Base-by-base conservation (phyloP, 768 basidiomycete genomes). In the Infundibulicybe gibba region DNA sequence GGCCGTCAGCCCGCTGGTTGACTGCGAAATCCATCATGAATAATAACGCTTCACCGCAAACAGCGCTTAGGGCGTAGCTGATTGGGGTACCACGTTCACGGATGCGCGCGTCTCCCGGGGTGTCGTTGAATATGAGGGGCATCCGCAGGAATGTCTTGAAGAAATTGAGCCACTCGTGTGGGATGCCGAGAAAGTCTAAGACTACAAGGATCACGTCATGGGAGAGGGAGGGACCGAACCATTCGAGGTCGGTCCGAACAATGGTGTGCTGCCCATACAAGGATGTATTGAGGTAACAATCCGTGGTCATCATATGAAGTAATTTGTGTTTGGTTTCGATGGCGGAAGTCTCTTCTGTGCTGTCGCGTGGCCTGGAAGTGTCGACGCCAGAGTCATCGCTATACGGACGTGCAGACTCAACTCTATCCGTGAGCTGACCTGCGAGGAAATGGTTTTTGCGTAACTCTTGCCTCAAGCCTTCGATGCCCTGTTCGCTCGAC, bases 11-110 rank as follows among this genome's bases (percentile, higher is more conserved):
- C 31, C 54, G 57, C 41, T 71, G 74, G 42, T 76, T 75, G 47
- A 76, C 70, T 6, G 74, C 72, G 46, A 71, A 72, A 53, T 77
- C 74, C 72, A 77, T 72, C 17, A 60, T 63, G 51, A 73, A 76
- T 33, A 75, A 44, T 14, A 74, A 45, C 3, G 57, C 60, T 49
- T 76, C 74, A 8, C 72, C 73, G 43, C 65, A 73, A 6, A 74
- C 54, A 1, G 58, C 62, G 45, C 70, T 69, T 31, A 76, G 57
- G 3, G 69, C 61, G 46, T 75, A 70, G 39, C 63, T 61, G 54
- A 72, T 68, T 0, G 75, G 75, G 0, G 69, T 71, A 20, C 75
- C 75, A 10, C 74, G 63, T 40, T 63, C 55, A 3, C 75, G 63
- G 3, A 64, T 55, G 14, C 64, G 67, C 6, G 62, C 43, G 25